These are phyloP conservation scores for Leishmania arabica DNA, from an alignment of 208 protist species.

Conservation along the genomic window DNA sequence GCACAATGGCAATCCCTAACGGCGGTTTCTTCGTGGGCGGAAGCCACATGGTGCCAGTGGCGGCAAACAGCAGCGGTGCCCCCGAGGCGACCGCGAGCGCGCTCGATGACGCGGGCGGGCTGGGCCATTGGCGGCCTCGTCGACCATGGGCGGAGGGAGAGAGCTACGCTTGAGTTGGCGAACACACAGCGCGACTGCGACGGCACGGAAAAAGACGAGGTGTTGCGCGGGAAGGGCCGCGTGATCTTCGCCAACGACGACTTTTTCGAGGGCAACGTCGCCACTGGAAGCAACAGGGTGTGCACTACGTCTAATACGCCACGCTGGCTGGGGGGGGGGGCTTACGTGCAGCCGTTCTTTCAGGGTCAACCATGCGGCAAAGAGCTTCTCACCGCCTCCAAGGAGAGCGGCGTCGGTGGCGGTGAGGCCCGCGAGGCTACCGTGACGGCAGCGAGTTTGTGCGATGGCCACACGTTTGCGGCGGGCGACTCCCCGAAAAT, in stretches of 20 bases:
- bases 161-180: slow-evolving; percentile 42
- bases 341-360: slow-evolving; percentile 62
- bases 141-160: slow-evolving; percentile 41
- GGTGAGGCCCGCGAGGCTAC: background rate
- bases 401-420: background rate
- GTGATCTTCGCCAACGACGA: slow-evolving; percentile 65
- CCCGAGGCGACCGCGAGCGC: background rate
- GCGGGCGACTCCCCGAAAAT: slow-evolving; percentile 22
- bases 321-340: slow-evolving; percentile 33
- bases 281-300: slow-evolving; percentile 51
- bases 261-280: slow-evolving; percentile 46
- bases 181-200: slow-evolving; percentile 45
- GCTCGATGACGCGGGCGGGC: slow-evolving; percentile 49
- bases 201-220: slow-evolving; percentile 48
- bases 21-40: slow-evolving; percentile 35
- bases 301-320: slow-evolving; percentile 44
- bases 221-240: slow-evolving; percentile 43
- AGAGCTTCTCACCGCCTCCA: slow-evolving; percentile 35
- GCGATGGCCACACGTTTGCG: slow-evolving; percentile 31
- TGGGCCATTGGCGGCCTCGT: slow-evolving; percentile 43
- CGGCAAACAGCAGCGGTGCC: background rate
- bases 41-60: slow-evolving; percentile 31
- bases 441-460: slow-evolving; percentile 41
- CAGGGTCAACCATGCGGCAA: slow-evolving; percentile 61
- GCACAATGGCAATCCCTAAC: slow-evolving; percentile 35